phyloP scores from a whole-genome alignment of 1,284 basidiomycete genomes.

The Ceratobasidium sp. region DNA sequence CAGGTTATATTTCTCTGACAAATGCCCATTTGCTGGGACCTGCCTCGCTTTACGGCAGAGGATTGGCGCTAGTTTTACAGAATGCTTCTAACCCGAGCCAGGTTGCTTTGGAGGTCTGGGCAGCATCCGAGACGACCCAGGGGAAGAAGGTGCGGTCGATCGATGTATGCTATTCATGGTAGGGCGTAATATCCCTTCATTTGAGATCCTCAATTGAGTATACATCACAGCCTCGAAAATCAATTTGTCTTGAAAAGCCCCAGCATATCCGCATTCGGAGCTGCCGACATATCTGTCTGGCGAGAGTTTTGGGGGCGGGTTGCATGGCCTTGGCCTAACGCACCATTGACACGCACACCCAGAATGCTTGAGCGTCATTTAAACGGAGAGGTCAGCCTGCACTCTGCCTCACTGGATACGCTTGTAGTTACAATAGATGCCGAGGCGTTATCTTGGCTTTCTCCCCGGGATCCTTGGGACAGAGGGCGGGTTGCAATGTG shows the following conservation, averaged over 20 bases:
- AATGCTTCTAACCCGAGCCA: too few species aligned
- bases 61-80: too few species aligned
- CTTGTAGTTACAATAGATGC: background rate
- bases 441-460: slow-evolving; percentile 6
- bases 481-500: slow-evolving; percentile 3
- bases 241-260: background rate
- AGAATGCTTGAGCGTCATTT: background rate
- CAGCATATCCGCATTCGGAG: slow-evolving; percentile 11
- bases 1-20: too few species aligned
- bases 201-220: background rate
- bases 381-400: background rate
- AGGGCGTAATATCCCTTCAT: background rate
- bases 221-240: background rate
- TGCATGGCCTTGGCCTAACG: slow-evolving; percentile 13
- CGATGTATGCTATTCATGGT: slow-evolving; percentile 1
- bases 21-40: too few species aligned
- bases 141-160: background rate
- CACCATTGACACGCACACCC: background rate
- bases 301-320: slow-evolving; percentile 7
- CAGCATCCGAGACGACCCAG: background rate
- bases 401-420: background rate
- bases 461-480: background rate
- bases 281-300: background rate
- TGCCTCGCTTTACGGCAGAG: too few species aligned
- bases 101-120: too few species aligned